A percentile compares a stretch with the other conserved stretches of the same genome.
These are phyloP conservation scores for Colletotrichum aenigma DNA, from an alignment of 2,329 filamentous ascomycete species.

Conservation along the genomic window DNA sequence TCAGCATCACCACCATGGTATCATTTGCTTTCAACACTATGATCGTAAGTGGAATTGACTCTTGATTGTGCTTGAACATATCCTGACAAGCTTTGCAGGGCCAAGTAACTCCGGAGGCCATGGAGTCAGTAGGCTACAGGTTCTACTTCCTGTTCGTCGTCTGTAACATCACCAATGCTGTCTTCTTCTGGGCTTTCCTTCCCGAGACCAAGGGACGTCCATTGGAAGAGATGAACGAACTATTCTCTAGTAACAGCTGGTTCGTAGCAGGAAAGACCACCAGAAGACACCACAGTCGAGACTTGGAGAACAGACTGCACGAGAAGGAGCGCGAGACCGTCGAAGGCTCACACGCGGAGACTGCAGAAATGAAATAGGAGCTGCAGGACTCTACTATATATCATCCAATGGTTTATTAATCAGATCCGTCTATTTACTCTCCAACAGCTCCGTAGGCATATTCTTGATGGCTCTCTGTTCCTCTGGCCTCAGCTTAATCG, in stretches of 20 bases:
- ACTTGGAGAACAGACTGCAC: background rate
- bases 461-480: slow-evolving; percentile 55
- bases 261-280: slow-evolving; percentile 50
- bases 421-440: background rate
- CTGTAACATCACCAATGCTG: slow-evolving; percentile 60
- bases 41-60: slow-evolving; percentile 57
- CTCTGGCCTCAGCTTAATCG: slow-evolving; percentile 46
- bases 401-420: background rate
- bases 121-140: background rate
- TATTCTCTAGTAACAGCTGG: slow-evolving; percentile 67
- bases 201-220: slow-evolving; percentile 69
- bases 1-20: slow-evolving; percentile 74
- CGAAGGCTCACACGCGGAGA: background rate
- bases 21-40: slow-evolving; percentile 79
- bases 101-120: background rate
- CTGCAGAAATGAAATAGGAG: background rate
- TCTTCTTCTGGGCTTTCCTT: slow-evolving; percentile 65
- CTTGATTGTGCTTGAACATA: slow-evolving; percentile 51
- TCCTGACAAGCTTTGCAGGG: background rate
- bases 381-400: background rate
- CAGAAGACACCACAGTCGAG: background rate
- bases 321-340: background rate
- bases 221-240: slow-evolving; percentile 70
- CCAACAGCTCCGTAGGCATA: slow-evolving; percentile 22
- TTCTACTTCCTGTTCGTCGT: slow-evolving; percentile 31